Conservation (phyloP, 2,329 filamentous ascomycete genomes). For the Penicillium capsulatum region DNA sequence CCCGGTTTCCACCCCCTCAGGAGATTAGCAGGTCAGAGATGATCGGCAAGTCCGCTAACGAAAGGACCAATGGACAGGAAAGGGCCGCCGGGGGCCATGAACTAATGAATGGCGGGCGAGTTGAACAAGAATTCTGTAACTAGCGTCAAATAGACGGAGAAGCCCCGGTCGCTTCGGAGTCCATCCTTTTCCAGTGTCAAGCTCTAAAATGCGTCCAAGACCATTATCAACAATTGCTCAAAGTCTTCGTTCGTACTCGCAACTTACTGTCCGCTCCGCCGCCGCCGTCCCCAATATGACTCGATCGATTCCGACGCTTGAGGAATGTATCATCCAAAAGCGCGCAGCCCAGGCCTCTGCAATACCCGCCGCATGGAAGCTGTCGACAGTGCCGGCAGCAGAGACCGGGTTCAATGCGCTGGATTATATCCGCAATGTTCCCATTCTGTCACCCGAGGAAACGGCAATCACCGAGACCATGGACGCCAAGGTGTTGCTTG, state of each 20-base stretch:
- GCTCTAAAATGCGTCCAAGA: neutral
- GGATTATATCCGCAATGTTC: conserved; percentile 17
- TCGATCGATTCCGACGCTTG: neutral
- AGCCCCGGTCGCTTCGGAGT: too few species aligned
- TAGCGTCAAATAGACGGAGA: too few species aligned
- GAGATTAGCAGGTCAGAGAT: too few species aligned
- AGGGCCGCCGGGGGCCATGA: too few species aligned
- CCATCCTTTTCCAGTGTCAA: too few species aligned
- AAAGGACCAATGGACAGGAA: too few species aligned
- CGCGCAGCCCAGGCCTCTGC: neutral
- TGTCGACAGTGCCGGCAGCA: neutral
- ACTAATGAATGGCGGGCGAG: too few species aligned
- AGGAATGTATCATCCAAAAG: neutral
- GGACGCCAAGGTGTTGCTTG: conserved; percentile 17
- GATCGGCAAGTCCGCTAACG: too few species aligned
- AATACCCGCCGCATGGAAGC: neutral
- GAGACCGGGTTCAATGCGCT: neutral
- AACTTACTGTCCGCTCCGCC: neutral
- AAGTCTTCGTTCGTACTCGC: neutral
- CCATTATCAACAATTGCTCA: neutral
- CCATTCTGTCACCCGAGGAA: conserved; percentile 19
- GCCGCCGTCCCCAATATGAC: neutral
- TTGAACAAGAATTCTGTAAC: too few species aligned
- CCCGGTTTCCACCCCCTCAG: too few species aligned
- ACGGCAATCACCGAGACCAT: conserved; percentile 22